These are phyloP conservation scores for Telfairia occidentalis DNA, from an alignment of 331 rosid species.

Conservation along the genomic window DNA sequence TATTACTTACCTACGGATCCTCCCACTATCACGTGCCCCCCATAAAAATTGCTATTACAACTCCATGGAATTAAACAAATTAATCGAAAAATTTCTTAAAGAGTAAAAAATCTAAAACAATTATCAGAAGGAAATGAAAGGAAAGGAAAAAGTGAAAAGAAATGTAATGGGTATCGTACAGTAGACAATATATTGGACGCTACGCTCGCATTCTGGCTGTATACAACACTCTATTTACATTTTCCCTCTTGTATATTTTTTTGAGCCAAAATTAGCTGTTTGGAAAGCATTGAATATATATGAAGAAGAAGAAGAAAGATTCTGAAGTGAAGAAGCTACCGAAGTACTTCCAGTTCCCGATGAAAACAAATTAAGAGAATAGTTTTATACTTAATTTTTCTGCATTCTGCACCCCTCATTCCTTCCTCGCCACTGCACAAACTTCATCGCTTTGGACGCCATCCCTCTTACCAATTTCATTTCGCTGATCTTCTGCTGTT, in stretches of 20 bases:
- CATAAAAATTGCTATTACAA: too few species aligned
- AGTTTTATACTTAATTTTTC: background rate
- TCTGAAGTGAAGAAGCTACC: background rate
- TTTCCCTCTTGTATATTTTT: background rate
- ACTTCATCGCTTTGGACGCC: background rate
- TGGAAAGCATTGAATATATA: background rate
- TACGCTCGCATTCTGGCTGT: background rate
- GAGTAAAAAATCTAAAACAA: too few species aligned
- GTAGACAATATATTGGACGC: background rate
- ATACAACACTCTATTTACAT: constrained; percentile 11
- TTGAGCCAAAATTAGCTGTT: background rate
- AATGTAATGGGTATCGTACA: background rate
- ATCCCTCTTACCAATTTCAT: background rate
- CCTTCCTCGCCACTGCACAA: background rate
- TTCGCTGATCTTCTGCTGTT: background rate
- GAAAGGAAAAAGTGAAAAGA: background rate
- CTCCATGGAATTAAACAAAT: too few species aligned
- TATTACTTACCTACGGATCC: background rate
- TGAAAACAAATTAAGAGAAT: background rate
- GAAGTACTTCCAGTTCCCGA: too few species aligned
- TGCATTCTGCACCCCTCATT: background rate
- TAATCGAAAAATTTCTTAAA: too few species aligned
- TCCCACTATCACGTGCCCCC: background rate
- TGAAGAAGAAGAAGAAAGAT: background rate
- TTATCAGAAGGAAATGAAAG: background rate